phyloP scores from a whole-genome alignment of 768 basidiomycete genomes.

The Sarcomyxa edulis region DNA sequence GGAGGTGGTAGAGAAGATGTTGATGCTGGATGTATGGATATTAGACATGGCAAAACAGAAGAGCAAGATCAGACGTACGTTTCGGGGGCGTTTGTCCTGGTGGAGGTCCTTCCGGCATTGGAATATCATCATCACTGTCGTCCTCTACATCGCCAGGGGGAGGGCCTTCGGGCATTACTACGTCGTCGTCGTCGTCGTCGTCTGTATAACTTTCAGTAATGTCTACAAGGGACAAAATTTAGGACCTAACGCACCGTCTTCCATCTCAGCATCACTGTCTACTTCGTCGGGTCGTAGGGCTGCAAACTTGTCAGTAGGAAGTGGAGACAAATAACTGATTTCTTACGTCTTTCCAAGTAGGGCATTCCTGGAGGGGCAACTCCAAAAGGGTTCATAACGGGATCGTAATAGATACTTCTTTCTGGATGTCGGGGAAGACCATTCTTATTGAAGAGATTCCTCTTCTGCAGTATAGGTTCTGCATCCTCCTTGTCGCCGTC shows the following conservation, averaged over 20 bases:
- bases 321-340: conserved; percentile 1
- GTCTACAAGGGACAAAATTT: not conserved
- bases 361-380: conserved; percentile 96
- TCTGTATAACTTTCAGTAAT: not conserved
- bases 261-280: conserved; percentile 57
- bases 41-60: conserved; percentile 9
- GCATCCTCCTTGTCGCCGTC: conserved; percentile 38
- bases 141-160: conserved; percentile 57
- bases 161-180: conserved; percentile 60
- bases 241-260: conserved; percentile 24
- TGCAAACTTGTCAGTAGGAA: conserved; percentile 19
- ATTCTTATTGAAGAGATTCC: conserved; percentile 75
- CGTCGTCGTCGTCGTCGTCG: conserved; percentile 48
- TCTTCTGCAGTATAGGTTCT: conserved; percentile 36
- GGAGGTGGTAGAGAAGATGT: conserved; percentile 20
- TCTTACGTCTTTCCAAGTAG: conserved; percentile 83
- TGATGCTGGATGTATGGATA: conserved; percentile 13
- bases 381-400: conserved; percentile 89
- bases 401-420: conserved; percentile 88
- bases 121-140: conserved; percentile 84
- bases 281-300: conserved; percentile 60
- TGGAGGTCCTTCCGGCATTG: conserved; percentile 83
- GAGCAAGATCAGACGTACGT: conserved; percentile 10
- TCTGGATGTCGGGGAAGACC: conserved; percentile 90
- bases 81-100: conserved; percentile 27